These are phyloP conservation scores for Colletotrichum tropicicola DNA, from an alignment of 2,329 filamentous ascomycete species.

Conservation along the genomic window DNA sequence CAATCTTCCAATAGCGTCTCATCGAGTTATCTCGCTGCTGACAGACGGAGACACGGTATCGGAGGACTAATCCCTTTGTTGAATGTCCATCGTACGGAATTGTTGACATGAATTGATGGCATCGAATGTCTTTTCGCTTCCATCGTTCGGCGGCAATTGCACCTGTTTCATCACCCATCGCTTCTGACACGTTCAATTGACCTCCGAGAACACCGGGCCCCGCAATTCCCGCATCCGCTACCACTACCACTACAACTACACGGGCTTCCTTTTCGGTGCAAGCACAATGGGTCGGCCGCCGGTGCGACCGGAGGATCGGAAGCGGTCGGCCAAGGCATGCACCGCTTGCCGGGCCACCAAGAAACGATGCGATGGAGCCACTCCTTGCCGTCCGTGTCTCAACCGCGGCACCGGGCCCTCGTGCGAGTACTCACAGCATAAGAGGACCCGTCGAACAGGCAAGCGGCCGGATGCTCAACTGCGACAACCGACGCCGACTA, in stretches of 20 bases:
- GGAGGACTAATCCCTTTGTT: no score
- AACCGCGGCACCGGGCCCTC: not conserved
- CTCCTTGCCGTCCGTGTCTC: constrained; percentile 46
- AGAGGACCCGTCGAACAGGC: not conserved
- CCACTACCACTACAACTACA: not conserved
- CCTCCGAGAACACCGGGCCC: not conserved
- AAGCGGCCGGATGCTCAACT: not conserved
- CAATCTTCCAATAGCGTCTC: not conserved
- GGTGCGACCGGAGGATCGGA: constrained; percentile 57
- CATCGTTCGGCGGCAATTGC: not conserved
- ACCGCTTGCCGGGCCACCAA: constrained; percentile 57
- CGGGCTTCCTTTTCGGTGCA: not conserved
- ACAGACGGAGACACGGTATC: not conserved
- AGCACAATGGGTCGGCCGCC: constrained; percentile 60
- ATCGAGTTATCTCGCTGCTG: not conserved
- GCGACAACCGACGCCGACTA: not conserved
- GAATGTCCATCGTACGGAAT: not conserved
- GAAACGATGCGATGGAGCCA: constrained; percentile 58
- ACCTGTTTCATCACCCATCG: not conserved
- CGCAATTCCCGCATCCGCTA: not conserved
- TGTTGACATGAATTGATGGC: not conserved
- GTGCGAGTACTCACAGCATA: constrained; percentile 1
- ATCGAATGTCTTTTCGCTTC: not conserved
- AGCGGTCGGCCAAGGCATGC: constrained; percentile 58
- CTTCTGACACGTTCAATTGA: not conserved